These are phyloP conservation scores for Bipolaris victoriae DNA, from an alignment of 2,329 filamentous ascomycete species.

Conservation along the genomic window DNA sequence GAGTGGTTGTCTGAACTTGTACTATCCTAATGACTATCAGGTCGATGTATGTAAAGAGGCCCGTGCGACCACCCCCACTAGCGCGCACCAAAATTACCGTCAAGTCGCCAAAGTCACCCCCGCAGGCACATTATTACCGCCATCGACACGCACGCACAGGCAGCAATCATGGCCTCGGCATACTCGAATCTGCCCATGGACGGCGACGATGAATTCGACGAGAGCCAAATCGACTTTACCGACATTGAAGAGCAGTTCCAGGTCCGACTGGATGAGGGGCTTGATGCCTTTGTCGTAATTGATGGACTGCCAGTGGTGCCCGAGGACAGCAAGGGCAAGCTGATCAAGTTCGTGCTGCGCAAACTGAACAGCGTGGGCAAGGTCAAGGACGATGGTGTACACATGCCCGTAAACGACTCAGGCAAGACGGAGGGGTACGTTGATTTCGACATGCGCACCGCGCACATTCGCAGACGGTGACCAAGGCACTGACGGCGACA, in stretches of 20 bases:
- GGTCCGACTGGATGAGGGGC: slow-evolving; percentile 92
- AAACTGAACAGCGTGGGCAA: slow-evolving; percentile 87
- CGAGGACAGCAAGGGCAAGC: slow-evolving; percentile 89
- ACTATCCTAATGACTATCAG: not conserved
- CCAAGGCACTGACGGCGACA: slow-evolving; percentile 25
- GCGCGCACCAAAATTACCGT: slow-evolving; percentile 19
- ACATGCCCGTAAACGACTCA: slow-evolving; percentile 91
- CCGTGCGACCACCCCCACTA: slow-evolving; percentile 15
- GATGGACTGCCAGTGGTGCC: slow-evolving; percentile 90
- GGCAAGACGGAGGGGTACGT: slow-evolving; percentile 84
- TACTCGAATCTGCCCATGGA: slow-evolving; percentile 87
- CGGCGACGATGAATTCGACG: slow-evolving; percentile 83
- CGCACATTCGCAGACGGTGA: not conserved
- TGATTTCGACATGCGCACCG: slow-evolving; percentile 5
- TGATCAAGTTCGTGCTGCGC: slow-evolving; percentile 94
- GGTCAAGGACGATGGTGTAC: slow-evolving; percentile 83
- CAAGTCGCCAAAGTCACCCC: slow-evolving; percentile 7
- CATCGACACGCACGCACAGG: slow-evolving; percentile 22
- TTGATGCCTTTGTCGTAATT: slow-evolving; percentile 95
- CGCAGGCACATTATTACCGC: slow-evolving; percentile 25
- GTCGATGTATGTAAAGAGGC: slow-evolving; percentile 3
- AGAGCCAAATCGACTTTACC: slow-evolving; percentile 93
- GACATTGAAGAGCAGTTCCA: slow-evolving; percentile 95
- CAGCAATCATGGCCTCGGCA: slow-evolving; percentile 80
- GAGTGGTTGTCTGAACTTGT: not conserved